Conservation (phyloP, 2,329 filamentous ascomycete species). For the Aureobasidium musti region DNA sequence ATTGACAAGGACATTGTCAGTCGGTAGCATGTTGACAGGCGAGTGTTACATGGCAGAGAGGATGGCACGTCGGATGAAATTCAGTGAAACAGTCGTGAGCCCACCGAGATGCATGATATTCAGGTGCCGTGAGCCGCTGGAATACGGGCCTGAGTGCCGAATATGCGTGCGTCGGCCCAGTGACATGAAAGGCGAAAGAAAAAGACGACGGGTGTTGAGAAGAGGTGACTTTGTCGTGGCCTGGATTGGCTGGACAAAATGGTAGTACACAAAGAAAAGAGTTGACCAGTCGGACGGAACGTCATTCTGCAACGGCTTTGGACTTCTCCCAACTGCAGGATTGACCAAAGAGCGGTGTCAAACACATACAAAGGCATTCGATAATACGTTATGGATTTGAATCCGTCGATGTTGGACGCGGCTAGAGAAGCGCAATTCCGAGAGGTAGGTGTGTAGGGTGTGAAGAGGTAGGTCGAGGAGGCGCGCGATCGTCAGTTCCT, state of each 20-base stretch:
- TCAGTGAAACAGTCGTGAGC: neutral
- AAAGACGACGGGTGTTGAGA: neutral
- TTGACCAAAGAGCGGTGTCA: slow-evolving; percentile 23
- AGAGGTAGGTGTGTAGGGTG: neutral
- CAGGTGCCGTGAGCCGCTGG: slow-evolving; percentile 6
- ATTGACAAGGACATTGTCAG: neutral
- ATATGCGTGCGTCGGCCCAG: slow-evolving; percentile 3
- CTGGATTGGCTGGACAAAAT: slow-evolving; percentile 9
- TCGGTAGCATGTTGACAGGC: neutral
- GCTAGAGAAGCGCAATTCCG: neutral
- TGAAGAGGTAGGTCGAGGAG: slow-evolving; percentile 3
- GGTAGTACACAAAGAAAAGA: neutral
- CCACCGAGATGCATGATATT: neutral
- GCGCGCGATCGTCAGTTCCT: slow-evolving; percentile 20
- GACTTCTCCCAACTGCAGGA: slow-evolving; percentile 21
- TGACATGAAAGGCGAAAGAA: slow-evolving; percentile 3
- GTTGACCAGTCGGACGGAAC: slow-evolving; percentile 20
- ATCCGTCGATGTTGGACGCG: neutral
- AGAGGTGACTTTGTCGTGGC: slow-evolving; percentile 14
- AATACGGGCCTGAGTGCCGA: slow-evolving; percentile 5
- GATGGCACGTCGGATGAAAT: neutral
- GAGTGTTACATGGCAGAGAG: neutral
- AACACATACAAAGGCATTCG: slow-evolving; percentile 1
- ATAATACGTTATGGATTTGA: neutral
- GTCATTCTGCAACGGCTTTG: slow-evolving; percentile 21